Evolutionary conservation across 2,329 filamentous ascomycete genomes (phyloP).

Genomic region (Pseudogymnoascus sp.): DNA sequence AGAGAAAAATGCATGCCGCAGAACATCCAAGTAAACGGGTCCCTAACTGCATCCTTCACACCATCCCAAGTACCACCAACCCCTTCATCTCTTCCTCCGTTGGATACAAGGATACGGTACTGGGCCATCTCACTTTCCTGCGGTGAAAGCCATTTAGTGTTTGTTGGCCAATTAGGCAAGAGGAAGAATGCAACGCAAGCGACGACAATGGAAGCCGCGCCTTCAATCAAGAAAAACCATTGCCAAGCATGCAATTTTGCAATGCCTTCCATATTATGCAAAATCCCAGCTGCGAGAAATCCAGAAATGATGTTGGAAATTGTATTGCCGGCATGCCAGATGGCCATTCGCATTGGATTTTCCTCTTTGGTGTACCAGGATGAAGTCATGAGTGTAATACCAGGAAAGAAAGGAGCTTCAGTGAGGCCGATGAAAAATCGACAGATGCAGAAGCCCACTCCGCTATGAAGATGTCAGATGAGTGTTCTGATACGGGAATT

Average conservation of each 20-base stretch:
- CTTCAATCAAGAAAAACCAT: no score
- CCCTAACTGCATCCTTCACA: constrained; percentile 15
- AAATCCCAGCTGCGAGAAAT: constrained; percentile 29
- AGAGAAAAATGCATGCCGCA: constrained; percentile 35
- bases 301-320: constrained; percentile 38
- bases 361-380: constrained; percentile 41
- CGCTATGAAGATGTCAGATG: constrained; percentile 1
- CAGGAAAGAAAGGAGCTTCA: constrained; percentile 37
- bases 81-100: no score
- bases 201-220: no score
- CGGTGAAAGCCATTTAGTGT: no score
- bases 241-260: no score
- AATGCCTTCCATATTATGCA: no score
- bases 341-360: constrained; percentile 34
- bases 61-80: no score
- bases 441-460: constrained; percentile 26
- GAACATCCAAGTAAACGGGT: constrained; percentile 34
- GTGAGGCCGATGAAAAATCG: constrained; percentile 28
- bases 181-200: no score
- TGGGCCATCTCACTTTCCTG: no score
- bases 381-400: constrained; percentile 36
- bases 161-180: no score
- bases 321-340: constrained; percentile 38
- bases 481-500: no score
- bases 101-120: no score